Base-by-base conservation (phyloP, 257 asterid species). In the Solanum etuberosum region DNA sequence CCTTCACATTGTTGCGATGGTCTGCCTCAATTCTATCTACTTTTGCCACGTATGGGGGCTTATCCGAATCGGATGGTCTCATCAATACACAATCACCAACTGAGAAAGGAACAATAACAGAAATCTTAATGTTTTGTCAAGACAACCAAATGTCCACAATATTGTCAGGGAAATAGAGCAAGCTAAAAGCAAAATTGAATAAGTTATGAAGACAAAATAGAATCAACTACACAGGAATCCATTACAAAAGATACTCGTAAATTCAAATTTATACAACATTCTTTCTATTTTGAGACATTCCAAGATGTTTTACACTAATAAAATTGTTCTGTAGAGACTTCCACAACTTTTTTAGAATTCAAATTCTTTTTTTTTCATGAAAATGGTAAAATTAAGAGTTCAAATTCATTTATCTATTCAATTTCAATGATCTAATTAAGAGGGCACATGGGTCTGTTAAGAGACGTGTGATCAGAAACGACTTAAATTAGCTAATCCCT, bases 81-180 rank as follows among this genome's bases (percentile, higher is more conserved):
- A 94, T 93, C 89, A 94, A 85, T 77, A 95, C 98, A 88, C 95
- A 95, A 85, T 95, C 98, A 48, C 98, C 98, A 89, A 94, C 98
- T 95, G 91, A 89, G 91, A 83, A 32, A 48, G 29, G 3, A 81
- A 10, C 68, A 78, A 31, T 6, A 48, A 11, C 16, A 48, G 31
- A 78, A 78, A 27, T 78, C 9, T 77, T 14, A 29, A 29, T 81
- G 42, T 9, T 31, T 48, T 80, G 15, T 42, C n/a, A 18, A 57
- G 27, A 78, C 63, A 78, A 43, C 16, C 35, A 43, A 25, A 78
- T 78, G 84, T 78, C 84, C 38, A 42, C 84, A 25, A 25, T 27
- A 78, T 77, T 42, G 63, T 16, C 37, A 27, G 5, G 59, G 25
- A 43, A 3, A 43, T 42, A 78, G 25, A 25, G 84, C 63, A 78